Conservation (phyloP, 2,329 filamentous ascomycete species). For the Fragosphaeria purpurea region DNA sequence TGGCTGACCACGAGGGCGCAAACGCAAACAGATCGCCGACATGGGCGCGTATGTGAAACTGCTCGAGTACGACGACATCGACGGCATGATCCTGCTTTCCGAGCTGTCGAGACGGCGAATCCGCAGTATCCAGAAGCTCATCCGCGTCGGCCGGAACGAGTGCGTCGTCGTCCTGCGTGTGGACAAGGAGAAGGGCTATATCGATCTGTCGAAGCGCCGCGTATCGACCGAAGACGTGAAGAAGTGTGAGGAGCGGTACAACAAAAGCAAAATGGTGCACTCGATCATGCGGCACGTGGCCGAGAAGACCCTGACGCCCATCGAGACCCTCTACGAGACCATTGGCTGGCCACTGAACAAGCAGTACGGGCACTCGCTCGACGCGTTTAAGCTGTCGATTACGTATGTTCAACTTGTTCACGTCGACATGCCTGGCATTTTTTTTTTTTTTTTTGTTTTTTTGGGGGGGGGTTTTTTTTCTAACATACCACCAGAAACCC, state of each 20-base stretch:
- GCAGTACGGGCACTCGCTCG: slow-evolving; percentile 92
- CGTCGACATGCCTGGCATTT: too few species aligned
- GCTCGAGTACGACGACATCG: slow-evolving; percentile 99
- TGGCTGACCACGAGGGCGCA: slow-evolving; percentile 9
- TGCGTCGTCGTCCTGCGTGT: slow-evolving; percentile 97
- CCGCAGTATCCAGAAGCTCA: slow-evolving; percentile 96
- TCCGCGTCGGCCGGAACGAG: slow-evolving; percentile 94
- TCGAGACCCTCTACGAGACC: slow-evolving; percentile 85
- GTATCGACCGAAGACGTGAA: slow-evolving; percentile 96
- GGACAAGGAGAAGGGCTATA: slow-evolving; percentile 98
- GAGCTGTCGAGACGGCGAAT: slow-evolving; percentile 98
- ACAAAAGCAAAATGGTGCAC: slow-evolving; percentile 99
- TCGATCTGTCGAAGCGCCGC: slow-evolving; percentile 96
- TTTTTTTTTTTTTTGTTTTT: neutral
- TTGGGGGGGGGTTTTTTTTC: neutral
- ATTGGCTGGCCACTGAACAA: slow-evolving; percentile 97
- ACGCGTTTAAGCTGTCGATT: slow-evolving; percentile 98
- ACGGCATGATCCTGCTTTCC: slow-evolving; percentile 98
- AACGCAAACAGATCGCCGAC: slow-evolving; percentile 68
- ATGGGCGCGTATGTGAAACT: slow-evolving; percentile 99
- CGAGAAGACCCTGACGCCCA: slow-evolving; percentile 90
- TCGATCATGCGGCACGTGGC: slow-evolving; percentile 98
- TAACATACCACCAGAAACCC: slow-evolving; percentile 55
- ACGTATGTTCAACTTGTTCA: slow-evolving; percentile 48
- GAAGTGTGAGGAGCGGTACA: slow-evolving; percentile 98